Evolutionary conservation across 2,329 filamentous ascomycete genomes (phyloP).

Genomic region (Trichoderma afroharzianum): DNA sequence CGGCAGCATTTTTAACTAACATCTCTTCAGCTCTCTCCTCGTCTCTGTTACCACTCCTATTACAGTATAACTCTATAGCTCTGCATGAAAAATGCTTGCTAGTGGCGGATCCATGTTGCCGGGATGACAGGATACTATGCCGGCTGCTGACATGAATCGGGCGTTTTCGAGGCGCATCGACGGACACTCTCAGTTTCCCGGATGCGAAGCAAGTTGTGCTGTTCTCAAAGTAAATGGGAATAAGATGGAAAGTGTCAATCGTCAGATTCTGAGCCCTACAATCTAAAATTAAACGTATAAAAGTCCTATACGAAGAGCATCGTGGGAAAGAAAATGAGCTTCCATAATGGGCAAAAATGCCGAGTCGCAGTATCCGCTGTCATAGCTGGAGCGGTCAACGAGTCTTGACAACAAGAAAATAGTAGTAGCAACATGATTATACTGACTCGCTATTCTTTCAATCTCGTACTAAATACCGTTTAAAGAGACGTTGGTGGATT

Average conservation of each 20-base stretch:
- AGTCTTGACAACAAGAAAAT: no score
- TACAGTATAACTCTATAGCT: not conserved
- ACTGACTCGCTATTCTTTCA: no score
- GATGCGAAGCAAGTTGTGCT: not conserved
- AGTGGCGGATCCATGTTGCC: not conserved
- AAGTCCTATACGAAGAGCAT: no score
- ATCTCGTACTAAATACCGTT: not conserved
- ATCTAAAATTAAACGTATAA: not conserved
- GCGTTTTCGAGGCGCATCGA: not conserved
- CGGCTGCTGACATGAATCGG: not conserved
- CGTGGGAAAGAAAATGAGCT: no score
- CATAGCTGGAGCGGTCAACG: no score
- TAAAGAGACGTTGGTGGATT: not conserved
- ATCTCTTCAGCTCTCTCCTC: not conserved
- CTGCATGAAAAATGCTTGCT: not conserved
- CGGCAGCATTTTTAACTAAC: not conserved
- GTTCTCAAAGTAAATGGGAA: not conserved
- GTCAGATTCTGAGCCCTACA: not conserved
- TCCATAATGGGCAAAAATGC: no score
- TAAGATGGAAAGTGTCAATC: not conserved
- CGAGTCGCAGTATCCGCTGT: no score
- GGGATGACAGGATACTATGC: not conserved
- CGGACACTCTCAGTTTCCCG: not conserved
- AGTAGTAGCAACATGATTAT: no score
- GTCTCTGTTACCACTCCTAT: not conserved